Conservation (phyloP, 2,329 filamentous ascomycete species). For the Teratosphaeria pseudoeucalypti region DNA sequence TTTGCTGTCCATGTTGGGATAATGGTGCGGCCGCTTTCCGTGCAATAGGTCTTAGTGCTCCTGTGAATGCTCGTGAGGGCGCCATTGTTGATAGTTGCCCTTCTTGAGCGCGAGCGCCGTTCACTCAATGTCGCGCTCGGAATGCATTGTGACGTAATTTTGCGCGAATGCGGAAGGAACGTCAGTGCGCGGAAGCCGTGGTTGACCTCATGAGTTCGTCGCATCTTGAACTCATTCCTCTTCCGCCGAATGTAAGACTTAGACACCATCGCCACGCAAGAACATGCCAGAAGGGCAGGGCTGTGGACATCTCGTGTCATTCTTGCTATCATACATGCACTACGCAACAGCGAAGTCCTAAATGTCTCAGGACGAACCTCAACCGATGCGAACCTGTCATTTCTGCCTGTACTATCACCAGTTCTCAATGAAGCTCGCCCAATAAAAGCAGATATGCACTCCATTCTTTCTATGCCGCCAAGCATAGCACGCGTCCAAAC, state of each 20-base stretch:
- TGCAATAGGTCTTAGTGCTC: not conserved
- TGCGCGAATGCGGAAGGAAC: not conserved
- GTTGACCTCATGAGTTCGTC: not conserved
- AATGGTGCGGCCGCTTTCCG: not conserved
- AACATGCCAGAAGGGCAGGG: not conserved
- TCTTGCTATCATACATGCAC: not conserved
- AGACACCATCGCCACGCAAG: not conserved
- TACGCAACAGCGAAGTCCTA: not conserved
- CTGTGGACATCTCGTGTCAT: not conserved
- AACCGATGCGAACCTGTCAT: not conserved
- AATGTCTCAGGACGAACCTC: not conserved
- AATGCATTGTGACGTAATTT: not conserved
- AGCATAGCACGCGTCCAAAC: too few relatives aligned
- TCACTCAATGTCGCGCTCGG: not conserved
- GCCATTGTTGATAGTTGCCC: not conserved
- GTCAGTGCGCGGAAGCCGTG: not conserved
- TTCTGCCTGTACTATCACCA: too few relatives aligned
- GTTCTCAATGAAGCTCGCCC: not conserved
- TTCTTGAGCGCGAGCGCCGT: not conserved
- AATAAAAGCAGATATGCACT: not conserved
- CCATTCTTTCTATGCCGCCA: too few relatives aligned
- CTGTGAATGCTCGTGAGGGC: not conserved
- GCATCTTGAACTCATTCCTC: not conserved
- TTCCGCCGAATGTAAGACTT: not conserved
- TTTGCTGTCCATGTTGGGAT: conserved; percentile 15